phyloP scores from a whole-genome alignment of 2,329 filamentous ascomycete species.

The Apiospora saccharicola region DNA sequence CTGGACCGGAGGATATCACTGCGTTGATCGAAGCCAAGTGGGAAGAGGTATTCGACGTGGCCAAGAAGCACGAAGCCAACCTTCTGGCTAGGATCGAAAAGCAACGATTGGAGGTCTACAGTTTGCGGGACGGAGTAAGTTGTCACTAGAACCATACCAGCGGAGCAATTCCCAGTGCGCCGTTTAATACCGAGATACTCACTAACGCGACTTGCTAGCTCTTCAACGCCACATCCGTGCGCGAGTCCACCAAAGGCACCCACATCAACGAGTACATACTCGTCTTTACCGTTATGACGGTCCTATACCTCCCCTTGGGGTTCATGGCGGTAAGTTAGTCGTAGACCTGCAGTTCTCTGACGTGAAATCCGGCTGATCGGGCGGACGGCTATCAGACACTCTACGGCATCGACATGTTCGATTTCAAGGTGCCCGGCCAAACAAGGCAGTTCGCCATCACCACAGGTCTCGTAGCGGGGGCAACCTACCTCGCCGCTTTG shows the following conservation, averaged over 20 bases:
- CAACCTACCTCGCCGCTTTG: not conserved
- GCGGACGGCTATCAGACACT: no score
- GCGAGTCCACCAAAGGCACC: not conserved
- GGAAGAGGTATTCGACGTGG: not conserved
- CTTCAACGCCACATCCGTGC: not conserved
- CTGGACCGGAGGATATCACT: not conserved
- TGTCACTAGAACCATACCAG: not conserved
- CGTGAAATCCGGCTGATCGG: not conserved
- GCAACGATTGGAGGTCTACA: not conserved
- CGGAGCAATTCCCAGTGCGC: not conserved
- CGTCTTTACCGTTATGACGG: not conserved
- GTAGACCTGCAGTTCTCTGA: not conserved
- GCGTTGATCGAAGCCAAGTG: not conserved
- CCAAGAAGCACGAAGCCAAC: not conserved
- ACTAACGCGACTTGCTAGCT: not conserved
- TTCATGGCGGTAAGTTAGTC: not conserved
- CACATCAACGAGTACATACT: slow-evolving; percentile 19
- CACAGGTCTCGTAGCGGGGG: not conserved
- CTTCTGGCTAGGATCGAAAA: not conserved
- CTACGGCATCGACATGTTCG: not conserved
- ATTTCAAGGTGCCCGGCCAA: not conserved
- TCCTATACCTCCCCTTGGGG: not conserved
- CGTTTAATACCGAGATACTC: no score
- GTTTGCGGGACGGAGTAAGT: slow-evolving; percentile 8
- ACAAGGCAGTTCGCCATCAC: not conserved